These are phyloP conservation scores for Picea engelmannii DNA, from an alignment of 83 land plant genomes.

Conservation along the genomic window DNA sequence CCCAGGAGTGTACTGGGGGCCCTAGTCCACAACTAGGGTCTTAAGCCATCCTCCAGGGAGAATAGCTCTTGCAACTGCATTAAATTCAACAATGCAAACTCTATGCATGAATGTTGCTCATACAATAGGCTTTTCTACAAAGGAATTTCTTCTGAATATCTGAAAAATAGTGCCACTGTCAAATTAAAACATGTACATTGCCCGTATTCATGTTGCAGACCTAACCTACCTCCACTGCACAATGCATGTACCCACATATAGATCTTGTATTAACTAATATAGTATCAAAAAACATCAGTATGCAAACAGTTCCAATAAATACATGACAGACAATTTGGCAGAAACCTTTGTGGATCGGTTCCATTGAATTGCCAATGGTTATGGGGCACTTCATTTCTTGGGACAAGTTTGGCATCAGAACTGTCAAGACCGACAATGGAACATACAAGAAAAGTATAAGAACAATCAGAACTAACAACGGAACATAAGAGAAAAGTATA, in stretches of 20 bases:
- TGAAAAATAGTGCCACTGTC: background rate
- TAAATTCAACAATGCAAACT: background rate
- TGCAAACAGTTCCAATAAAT: too few relatives aligned
- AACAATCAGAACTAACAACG: background rate
- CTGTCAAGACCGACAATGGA: background rate
- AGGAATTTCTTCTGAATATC: background rate
- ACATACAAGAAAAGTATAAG: background rate
- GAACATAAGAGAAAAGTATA: too few relatives aligned
- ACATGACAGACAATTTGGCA: too few relatives aligned
- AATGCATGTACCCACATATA: background rate
- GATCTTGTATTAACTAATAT: background rate
- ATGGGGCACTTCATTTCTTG: background rate
- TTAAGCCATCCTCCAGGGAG: too few relatives aligned
- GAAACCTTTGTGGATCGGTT: background rate
- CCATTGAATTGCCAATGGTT: background rate
- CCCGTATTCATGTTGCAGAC: background rate
- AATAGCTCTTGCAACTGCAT: too few relatives aligned
- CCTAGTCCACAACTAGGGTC: too few relatives aligned
- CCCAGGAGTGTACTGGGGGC: too few relatives aligned
- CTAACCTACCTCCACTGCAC: background rate
- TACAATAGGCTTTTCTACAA: slow-evolving; percentile 2
- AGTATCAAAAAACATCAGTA: background rate
- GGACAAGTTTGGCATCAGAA: background rate
- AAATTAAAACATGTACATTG: background rate
- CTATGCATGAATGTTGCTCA: background rate